Percentiles rank a stretch among this genome's conserved stretches.
Evolutionary conservation across 2,329 filamentous ascomycete genomes (phyloP).

Genomic region (Metarhizium rileyi): DNA sequence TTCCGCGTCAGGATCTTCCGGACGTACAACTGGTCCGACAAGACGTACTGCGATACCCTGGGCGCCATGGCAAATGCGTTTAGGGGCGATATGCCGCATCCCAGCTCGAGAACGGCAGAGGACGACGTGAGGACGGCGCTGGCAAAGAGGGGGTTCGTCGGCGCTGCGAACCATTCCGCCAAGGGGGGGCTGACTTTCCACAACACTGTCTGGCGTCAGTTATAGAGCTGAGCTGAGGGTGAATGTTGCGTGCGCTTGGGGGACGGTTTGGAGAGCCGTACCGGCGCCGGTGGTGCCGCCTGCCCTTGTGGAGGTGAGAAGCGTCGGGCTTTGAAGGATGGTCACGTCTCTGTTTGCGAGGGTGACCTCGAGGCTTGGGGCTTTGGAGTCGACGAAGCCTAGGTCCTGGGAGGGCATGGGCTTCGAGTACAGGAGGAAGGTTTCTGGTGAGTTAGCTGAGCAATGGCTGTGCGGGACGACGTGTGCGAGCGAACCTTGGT

Average conservation of each 20-base stretch:
- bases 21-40: slow-evolving; percentile 86
- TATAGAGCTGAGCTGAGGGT: background rate
- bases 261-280: slow-evolving; percentile 15
- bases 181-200: slow-evolving; percentile 87
- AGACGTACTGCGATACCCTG: slow-evolving; percentile 54
- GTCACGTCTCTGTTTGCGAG: slow-evolving; percentile 61
- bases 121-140: slow-evolving; percentile 35
- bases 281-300: slow-evolving; percentile 47
- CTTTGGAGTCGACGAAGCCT: slow-evolving; percentile 72
- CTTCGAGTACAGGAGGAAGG: slow-evolving; percentile 77
- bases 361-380: slow-evolving; percentile 53
- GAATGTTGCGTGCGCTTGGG: background rate
- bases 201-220: slow-evolving; percentile 46
- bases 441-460: slow-evolving; percentile 46
- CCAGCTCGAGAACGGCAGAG: slow-evolving; percentile 68
- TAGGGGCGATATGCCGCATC: slow-evolving; percentile 77
- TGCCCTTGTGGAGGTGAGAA: slow-evolving; percentile 67
- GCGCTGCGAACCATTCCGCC: slow-evolving; percentile 65
- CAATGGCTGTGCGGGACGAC: background rate
- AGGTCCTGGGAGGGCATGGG: slow-evolving; percentile 65
- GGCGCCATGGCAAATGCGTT: slow-evolving; percentile 60
- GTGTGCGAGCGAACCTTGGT: slow-evolving; percentile 30
- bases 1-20: slow-evolving; percentile 69
- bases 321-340: slow-evolving; percentile 73
- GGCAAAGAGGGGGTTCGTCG: slow-evolving; percentile 52